Conservation (phyloP, 306 rosid genomes). For the Nissolia schottii region DNA sequence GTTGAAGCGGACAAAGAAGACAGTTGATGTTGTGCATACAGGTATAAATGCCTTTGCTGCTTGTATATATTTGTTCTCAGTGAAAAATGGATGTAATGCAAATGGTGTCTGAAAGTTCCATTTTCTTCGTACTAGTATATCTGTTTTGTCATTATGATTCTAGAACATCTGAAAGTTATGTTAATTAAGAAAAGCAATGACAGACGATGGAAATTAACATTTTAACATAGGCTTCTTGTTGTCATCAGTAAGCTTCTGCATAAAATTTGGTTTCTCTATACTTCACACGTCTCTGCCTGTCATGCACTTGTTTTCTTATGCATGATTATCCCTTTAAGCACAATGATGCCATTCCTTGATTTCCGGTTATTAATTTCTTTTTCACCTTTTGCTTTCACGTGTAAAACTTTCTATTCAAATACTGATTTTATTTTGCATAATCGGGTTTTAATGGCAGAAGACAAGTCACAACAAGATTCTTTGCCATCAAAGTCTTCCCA, state of each 20-base stretch:
- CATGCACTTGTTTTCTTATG: not conserved
- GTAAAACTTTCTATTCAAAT: not conserved
- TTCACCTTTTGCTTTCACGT: not conserved
- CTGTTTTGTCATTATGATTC: not conserved
- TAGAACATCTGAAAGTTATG: slow-evolving; percentile 4
- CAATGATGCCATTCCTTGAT: not conserved
- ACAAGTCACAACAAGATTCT: slow-evolving; percentile 48
- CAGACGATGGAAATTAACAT: not conserved
- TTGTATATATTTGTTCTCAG: not conserved
- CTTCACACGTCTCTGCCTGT: not conserved
- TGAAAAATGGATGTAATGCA: not conserved
- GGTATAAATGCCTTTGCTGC: slow-evolving; percentile 41
- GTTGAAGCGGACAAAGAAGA: slow-evolving; percentile 64
- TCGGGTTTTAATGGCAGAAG: slow-evolving; percentile 47
- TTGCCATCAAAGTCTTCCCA: slow-evolving; percentile 29
- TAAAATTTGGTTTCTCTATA: not conserved
- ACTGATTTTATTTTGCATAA: slow-evolving; percentile 5
- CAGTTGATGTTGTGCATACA: slow-evolving; percentile 45
- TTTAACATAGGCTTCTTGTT: too few species aligned
- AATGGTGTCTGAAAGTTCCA: not conserved
- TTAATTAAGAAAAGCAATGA: not conserved
- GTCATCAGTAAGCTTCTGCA: not conserved
- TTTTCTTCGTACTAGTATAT: not conserved
- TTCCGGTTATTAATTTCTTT: not conserved
- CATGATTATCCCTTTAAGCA: slow-evolving; percentile 8